Conservation (phyloP, 805 yeast species). For the Grigorovia yakushimaensis region DNA sequence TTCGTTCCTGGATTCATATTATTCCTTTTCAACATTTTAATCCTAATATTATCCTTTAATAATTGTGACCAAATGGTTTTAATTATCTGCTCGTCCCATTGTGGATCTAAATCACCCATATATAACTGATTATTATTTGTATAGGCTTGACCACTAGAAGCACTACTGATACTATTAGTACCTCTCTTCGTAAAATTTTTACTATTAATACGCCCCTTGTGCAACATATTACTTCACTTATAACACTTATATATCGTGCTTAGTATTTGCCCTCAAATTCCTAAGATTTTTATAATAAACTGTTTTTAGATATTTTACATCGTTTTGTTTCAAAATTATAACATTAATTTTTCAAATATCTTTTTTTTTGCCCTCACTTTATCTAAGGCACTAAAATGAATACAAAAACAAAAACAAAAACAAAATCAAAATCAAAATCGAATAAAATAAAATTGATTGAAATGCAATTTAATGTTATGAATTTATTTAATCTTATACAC, state of each 20-base stretch:
- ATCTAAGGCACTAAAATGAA: too few relatives aligned
- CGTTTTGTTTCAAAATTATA: too few relatives aligned
- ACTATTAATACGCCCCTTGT: slow-evolving; percentile 1
- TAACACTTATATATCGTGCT: slow-evolving; percentile 1
- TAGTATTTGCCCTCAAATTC: too few relatives aligned
- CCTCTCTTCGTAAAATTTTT: not conserved
- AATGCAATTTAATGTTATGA: not conserved
- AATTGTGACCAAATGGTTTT: slow-evolving; percentile 58
- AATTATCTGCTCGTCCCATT: slow-evolving; percentile 68
- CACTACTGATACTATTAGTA: not conserved
- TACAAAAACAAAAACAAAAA: too few relatives aligned
- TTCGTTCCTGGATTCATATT: slow-evolving; percentile 34
- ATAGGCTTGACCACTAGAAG: not conserved
- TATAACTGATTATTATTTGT: slow-evolving; percentile 35
- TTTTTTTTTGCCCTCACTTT: too few relatives aligned
- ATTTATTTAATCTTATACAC: too few relatives aligned
- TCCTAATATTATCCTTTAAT: slow-evolving; percentile 50
- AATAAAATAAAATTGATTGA: too few relatives aligned
- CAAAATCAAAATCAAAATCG: too few relatives aligned
- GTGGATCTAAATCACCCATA: slow-evolving; percentile 88
- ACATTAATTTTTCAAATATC: not conserved
- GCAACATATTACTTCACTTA: slow-evolving; percentile 16
- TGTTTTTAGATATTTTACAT: not conserved
- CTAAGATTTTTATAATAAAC: too few relatives aligned
- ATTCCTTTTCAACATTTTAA: slow-evolving; percentile 64